Conservation (phyloP, 1,139 yeast species). For the Yarrowia galli region DNA sequence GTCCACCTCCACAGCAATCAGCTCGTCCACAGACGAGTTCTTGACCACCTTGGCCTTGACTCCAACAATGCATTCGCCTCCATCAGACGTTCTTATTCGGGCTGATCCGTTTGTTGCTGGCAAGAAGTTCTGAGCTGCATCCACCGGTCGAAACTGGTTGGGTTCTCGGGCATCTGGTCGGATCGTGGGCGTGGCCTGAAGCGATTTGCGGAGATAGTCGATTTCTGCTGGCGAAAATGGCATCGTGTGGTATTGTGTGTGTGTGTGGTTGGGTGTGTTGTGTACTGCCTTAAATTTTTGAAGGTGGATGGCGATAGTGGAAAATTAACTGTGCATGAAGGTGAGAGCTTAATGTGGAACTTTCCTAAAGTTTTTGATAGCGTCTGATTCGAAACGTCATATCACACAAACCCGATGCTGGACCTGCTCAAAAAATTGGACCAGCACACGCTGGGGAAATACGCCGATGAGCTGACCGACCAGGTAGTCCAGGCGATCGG, state of each 20-base stretch:
- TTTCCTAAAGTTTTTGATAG: constrained; percentile 2
- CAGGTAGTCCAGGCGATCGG: constrained; percentile 1
- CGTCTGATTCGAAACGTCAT: neutral
- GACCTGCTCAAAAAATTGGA: constrained; percentile 26
- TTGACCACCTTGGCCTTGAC: constrained; percentile 85
- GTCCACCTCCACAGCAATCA: constrained; percentile 80
- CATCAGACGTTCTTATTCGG: constrained; percentile 82
- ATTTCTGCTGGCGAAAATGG: constrained; percentile 83
- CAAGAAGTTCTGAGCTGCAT: constrained; percentile 78
- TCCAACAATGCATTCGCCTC: constrained; percentile 91
- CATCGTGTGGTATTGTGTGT: constrained; percentile 43
- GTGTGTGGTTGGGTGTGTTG: neutral
- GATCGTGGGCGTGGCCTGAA: constrained; percentile 65
- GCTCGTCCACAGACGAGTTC: constrained; percentile 53
- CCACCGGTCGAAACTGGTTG: constrained; percentile 83
- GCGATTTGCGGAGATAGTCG: constrained; percentile 77
- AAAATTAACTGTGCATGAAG: constrained; percentile 18
- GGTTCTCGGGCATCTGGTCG: constrained; percentile 83
- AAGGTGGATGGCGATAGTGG: constrained; percentile 19
- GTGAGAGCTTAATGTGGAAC: constrained; percentile 3
- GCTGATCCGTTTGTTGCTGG: constrained; percentile 94
- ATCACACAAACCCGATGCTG: neutral
- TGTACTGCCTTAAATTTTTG: constrained; percentile 3
- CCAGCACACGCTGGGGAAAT: constrained; percentile 14
- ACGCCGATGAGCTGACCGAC: constrained; percentile 26